These are phyloP conservation scores for Tetradesmus obliquus DNA, from an alignment of 139 green algal genomes.

Conservation along the genomic window DNA sequence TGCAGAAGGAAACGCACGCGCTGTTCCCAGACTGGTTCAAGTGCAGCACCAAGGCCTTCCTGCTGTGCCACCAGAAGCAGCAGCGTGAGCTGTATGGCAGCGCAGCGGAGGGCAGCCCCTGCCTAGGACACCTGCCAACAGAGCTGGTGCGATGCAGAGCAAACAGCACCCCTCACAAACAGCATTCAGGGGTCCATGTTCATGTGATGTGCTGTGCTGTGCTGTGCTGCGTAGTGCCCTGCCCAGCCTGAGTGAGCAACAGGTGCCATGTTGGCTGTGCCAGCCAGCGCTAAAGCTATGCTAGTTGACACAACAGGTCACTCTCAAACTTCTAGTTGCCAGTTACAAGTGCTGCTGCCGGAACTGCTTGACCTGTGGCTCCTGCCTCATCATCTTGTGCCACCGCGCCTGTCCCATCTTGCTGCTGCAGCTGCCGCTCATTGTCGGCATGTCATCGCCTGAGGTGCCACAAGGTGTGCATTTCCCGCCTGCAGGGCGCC, in stretches of 20 bases:
- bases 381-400: neutral
- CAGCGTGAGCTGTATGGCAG: neutral
- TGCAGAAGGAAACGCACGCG: constrained; percentile 10
- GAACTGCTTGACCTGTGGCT: no score
- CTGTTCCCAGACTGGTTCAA: constrained; percentile 21
- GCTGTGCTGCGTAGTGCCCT: neutral
- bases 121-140: neutral
- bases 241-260: no score
- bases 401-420: neutral
- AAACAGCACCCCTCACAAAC: neutral
- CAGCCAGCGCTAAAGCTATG: no score
- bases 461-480: neutral
- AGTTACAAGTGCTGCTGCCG: no score
- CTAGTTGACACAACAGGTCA: no score
- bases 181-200: no score
- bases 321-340: no score
- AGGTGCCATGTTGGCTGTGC: no score
- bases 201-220: neutral
- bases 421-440: neutral
- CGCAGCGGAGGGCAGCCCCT: neutral
- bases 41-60: neutral
- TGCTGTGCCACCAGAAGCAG: constrained; percentile 26
- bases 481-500: neutral
- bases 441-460: neutral
- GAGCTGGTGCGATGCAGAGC: constrained; percentile 3